These are phyloP conservation scores for Sphagnum tenellum DNA, from an alignment of 225 moss, liverwort and hornwort genomes.

Conservation along the genomic window DNA sequence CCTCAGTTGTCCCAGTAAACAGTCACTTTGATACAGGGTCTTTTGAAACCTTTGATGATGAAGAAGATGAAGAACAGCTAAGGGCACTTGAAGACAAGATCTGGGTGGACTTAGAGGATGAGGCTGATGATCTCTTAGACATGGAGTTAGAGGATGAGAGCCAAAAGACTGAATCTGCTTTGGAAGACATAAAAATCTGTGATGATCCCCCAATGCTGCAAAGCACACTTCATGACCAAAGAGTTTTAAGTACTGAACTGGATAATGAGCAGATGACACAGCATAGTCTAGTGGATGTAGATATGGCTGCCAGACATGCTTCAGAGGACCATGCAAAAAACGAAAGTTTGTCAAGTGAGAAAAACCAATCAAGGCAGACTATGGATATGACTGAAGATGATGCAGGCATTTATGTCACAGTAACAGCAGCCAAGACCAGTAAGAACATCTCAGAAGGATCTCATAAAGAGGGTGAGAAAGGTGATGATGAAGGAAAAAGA, in stretches of 20 bases:
- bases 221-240: too few relatives aligned
- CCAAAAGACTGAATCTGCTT: not conserved
- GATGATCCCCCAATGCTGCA: too few relatives aligned
- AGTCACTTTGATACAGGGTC: not conserved
- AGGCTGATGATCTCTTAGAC: conserved; percentile 69
- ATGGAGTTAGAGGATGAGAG: conserved; percentile 15
- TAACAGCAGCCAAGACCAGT: conserved; percentile 7
- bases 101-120: conserved; percentile 79
- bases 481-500: conserved; percentile 29
- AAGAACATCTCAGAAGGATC: conserved; percentile 6
- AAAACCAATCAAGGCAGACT: not conserved
- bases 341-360: too few relatives aligned
- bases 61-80: conserved; percentile 26
- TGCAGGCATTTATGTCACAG: not conserved
- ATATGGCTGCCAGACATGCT: not conserved
- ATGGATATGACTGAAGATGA: not conserved
- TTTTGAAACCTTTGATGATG: not conserved
- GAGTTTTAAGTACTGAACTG: too few relatives aligned
- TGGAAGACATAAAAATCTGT: too few relatives aligned
- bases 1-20: too few relatives aligned
- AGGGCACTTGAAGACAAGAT: conserved; percentile 54
- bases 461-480: not conserved
- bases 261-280: too few relatives aligned
- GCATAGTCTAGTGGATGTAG: too few relatives aligned
- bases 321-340: not conserved